Evolutionary conservation across 2,329 filamentous ascomycete genomes (phyloP), one percentile per base, ranked within the genome.

Genomic region (Clonostachys chloroleuca): DNA sequence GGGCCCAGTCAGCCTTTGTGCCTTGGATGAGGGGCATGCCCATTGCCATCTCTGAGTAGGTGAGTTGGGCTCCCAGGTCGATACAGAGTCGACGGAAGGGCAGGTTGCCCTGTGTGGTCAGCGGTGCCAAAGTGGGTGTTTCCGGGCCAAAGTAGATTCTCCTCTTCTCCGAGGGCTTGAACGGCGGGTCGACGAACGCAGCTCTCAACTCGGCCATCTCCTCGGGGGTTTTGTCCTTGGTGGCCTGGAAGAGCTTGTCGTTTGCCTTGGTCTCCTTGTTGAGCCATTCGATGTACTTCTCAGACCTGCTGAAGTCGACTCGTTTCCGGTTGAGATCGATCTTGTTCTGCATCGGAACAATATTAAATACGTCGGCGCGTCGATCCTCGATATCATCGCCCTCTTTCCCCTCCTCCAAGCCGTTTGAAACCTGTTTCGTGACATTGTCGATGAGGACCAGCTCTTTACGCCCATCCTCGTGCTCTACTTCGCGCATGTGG

Each of bases 21-120:
- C 94, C 94, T 65, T 96, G 91, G 6, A 99, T 78, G 40, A 99
- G 70, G 10, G 92, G 92, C 66, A 95, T 73, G 30, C 89, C 85
- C 80, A 99, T 88, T 5, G 92, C 94, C 94, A 99, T 99, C 68
- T 99, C 94, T 1, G 92, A 97, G 73, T 96, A 99, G 1, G 94
- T 99, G 43, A 95, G 77, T 61, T 96, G 87, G 30, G 91, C 92
- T 35, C 94, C 94, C 20, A 97, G 78, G 47, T 92, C 87, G 12
- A 90, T 85, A 60, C 92, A 96, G 33, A 99, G 80, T 44, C 94
- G 83, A 48, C 94, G 86, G 73, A 96, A 99, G 1, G 94, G 94
- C 43, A 97, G 76, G 59, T 99, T 99, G 42, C 94, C 94, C 68
- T 97, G 94, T 0, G 94, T 99, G 2, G 94, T 99, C 43, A 99